Evolutionary conservation across 192 early-diverging fungal species (phyloP), one percentile per base, ranked within the genome.

Genomic region (Linderina pennispora): DNA sequence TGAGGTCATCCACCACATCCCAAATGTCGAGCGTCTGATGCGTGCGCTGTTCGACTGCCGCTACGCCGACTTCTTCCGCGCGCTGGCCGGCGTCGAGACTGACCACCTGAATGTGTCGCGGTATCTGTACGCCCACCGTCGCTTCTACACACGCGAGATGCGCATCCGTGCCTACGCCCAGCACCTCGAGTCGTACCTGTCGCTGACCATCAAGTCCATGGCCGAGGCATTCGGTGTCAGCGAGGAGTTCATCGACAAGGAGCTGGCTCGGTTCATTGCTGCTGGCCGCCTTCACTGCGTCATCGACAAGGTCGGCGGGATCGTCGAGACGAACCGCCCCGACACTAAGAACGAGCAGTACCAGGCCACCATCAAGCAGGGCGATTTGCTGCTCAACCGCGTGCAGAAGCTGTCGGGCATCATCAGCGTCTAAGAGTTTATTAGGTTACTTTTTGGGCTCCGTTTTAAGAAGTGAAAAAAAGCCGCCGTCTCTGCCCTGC

Each of bases 301-400:
- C 10, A 97, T 99, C 70, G 97, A 99, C 74, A 99, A 99, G 69
- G 97, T 99, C 9, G 88, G 84, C 49, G 97, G 97, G 8, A 85
- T 97, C 28, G 90, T 99, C 15, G 91, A 92, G 55, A 99, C 93
- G 16, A 98, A 98, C 77, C 80, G 97, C 45, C 93, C 94, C 3
- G 97, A 99, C 46, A 83, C 87, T 13, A 99, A 99, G 82, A 99
- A 99, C 55, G 91, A 91, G 14, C 94, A 99, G 74, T 99, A 98
- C 72, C 94, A 98, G 62, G 69, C 80, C 38, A 84, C 85, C 14
- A 93, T 99, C 65, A 99, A 97, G 71, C 88, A 95, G 66, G 94
- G 97, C 14, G 97, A 99, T 62, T 47, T 91, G 45, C 68, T 99
- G 42, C 69, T 99, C 47, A 99, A 91, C 64, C 81, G 90, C 44